phyloP scores from a whole-genome alignment of 2,329 filamentous ascomycete genomes.

The Epicoccum sorghinum region DNA sequence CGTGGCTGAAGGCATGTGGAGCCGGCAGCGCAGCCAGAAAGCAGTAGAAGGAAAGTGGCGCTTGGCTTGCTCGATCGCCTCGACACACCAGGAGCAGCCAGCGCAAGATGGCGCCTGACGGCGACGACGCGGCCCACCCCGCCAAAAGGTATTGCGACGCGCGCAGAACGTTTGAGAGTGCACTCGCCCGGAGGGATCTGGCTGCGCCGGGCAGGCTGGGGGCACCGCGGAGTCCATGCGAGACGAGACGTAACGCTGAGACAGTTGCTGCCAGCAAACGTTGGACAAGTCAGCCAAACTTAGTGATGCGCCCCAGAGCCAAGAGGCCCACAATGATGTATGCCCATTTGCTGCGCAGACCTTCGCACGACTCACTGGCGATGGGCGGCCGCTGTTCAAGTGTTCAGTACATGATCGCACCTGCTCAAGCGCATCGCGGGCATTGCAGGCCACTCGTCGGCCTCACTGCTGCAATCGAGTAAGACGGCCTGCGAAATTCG shows the following conservation, averaged over 20 bases:
- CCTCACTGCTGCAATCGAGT: slow-evolving; percentile 4
- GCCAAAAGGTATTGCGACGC: slow-evolving; percentile 13
- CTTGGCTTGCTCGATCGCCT: slow-evolving; percentile 9
- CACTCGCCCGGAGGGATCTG: slow-evolving; percentile 15
- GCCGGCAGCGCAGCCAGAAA: slow-evolving; percentile 17
- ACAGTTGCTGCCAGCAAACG: slow-evolving; percentile 29
- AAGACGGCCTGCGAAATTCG: slow-evolving; percentile 13
- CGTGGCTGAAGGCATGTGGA: slow-evolving; percentile 23
- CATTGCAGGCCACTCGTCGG: slow-evolving; percentile 14
- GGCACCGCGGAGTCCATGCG: slow-evolving; percentile 13
- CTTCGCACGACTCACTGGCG: slow-evolving; percentile 13
- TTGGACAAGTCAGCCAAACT: slow-evolving; percentile 22
- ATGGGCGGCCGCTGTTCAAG: not conserved
- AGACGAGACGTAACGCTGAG: slow-evolving; percentile 27
- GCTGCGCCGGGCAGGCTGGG: slow-evolving; percentile 6
- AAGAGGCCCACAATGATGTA: slow-evolving; percentile 30
- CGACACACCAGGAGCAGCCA: not conserved
- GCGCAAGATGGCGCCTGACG: slow-evolving; percentile 3
- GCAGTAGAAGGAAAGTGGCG: slow-evolving; percentile 16
- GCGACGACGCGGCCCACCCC: slow-evolving; percentile 16
- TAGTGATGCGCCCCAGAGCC: slow-evolving; percentile 26
- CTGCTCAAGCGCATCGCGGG: slow-evolving; percentile 1
- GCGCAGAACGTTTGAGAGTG: slow-evolving; percentile 13
- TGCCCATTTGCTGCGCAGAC: slow-evolving; percentile 18
- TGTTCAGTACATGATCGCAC: not conserved